Conservation (phyloP, 139 green algal species). For the Tetraselmis chui region DNA sequence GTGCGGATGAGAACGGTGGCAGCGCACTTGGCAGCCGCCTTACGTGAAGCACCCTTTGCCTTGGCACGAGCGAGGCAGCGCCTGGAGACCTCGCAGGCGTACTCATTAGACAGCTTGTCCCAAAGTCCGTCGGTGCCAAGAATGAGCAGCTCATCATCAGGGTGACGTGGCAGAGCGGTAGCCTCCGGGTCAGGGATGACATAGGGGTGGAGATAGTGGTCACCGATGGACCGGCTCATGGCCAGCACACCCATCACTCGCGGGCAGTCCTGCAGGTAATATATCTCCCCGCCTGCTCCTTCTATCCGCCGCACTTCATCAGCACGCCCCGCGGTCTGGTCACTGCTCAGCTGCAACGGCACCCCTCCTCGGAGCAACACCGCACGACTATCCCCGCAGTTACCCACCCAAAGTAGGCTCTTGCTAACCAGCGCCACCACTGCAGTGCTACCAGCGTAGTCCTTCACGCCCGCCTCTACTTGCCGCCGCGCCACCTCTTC, state of each 20-base stretch:
- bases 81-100: slow-evolving; percentile 59
- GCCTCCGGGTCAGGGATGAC: slow-evolving; percentile 63
- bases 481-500: not conserved
- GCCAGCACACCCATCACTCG: slow-evolving; percentile 68
- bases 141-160: slow-evolving; percentile 59
- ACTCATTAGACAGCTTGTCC: slow-evolving; percentile 65
- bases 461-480: not conserved
- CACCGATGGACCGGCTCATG: slow-evolving; percentile 64
- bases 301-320: slow-evolving; percentile 64
- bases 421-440: slow-evolving; percentile 67
- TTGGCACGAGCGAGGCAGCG: slow-evolving; percentile 38
- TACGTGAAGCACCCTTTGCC: slow-evolving; percentile 26
- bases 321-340: slow-evolving; percentile 64
- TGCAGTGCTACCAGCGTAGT: slow-evolving; percentile 70
- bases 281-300: slow-evolving; percentile 59
- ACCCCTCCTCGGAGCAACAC: slow-evolving; percentile 55
- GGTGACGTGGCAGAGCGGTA: slow-evolving; percentile 34
- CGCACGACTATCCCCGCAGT: slow-evolving; percentile 74
- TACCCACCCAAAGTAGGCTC: slow-evolving; percentile 66
- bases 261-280: slow-evolving; percentile 62
- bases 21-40: slow-evolving; percentile 29
- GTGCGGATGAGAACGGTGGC: slow-evolving; percentile 60
- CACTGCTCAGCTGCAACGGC: slow-evolving; percentile 54
- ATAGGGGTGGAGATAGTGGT: slow-evolving; percentile 50
- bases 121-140: slow-evolving; percentile 68